These are phyloP conservation scores for Apiotrichum siamense DNA, from an alignment of 1,284 basidiomycete species.

Conservation along the genomic window DNA sequence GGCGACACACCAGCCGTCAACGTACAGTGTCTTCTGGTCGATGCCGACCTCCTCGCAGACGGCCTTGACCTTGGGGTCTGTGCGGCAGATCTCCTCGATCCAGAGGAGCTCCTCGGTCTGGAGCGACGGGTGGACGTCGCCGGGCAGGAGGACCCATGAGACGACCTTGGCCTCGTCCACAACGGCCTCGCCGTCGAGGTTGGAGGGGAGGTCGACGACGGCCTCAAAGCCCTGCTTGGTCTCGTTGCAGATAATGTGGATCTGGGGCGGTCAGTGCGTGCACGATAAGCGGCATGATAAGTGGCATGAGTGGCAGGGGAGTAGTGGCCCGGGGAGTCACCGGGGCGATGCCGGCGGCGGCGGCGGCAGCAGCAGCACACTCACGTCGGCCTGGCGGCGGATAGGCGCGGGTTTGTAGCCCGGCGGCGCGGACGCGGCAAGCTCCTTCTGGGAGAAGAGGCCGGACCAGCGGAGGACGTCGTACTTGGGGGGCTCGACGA, in stretches of 20 bases:
- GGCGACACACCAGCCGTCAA: constrained; percentile 50
- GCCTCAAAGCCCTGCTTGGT: constrained; percentile 44
- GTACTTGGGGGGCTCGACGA: constrained; percentile 44
- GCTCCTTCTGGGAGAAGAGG: constrained; percentile 36
- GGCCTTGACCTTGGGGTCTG: constrained; percentile 42
- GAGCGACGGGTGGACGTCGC: constrained; percentile 48
- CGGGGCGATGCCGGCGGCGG: too few relatives aligned
- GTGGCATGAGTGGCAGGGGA: too few relatives aligned
- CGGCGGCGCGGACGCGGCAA: constrained; percentile 17
- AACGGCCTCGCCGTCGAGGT: constrained; percentile 20
- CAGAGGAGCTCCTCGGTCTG: constrained; percentile 50
- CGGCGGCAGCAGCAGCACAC: constrained; percentile 13
- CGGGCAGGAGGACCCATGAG: constrained; percentile 40
- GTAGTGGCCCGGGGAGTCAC: too few relatives aligned
- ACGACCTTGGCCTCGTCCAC: constrained; percentile 29
- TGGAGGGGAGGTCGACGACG: constrained; percentile 44
- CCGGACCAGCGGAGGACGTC: constrained; percentile 38
- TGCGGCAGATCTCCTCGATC: constrained; percentile 47
- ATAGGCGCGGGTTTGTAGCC: constrained; percentile 13
- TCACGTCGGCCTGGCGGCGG: constrained; percentile 40
- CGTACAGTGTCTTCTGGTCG: constrained; percentile 41
- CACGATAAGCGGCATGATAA: too few relatives aligned
- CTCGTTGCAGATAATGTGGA: constrained; percentile 45
- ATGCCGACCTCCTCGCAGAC: constrained; percentile 48
- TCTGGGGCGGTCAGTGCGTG: constrained; percentile 20